Base-by-base conservation (phyloP, 2,329 filamentous ascomycete species). In the Microsporum canis region DNA sequence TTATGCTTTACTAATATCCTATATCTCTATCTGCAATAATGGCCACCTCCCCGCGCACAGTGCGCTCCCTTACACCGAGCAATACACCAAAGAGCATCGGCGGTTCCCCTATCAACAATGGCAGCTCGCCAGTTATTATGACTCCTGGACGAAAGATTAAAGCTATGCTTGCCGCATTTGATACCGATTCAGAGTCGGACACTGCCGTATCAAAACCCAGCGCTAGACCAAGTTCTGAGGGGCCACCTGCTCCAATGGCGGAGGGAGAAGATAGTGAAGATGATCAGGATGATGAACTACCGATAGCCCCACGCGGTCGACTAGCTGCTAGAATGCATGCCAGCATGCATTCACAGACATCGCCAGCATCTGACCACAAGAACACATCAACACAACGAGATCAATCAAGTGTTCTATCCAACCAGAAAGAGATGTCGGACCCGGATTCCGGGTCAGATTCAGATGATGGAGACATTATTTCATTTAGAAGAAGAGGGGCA, bases 321-420 rank as follows among this genome's bases (percentile, higher is more conserved):
- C 77, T 89, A 66, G 86, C 86, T 10, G 80, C 86, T 14, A 79
- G 83, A 58, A 84, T 90, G 80, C 79, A 82, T 63, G 79, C 69
- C 31, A 62, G 77, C 62, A 73, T 77, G 39, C 78, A 70, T 66
- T 68, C 68, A 41, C 29, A 29, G 3, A 29, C 33, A 31, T 58
- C 38, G 7, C 23, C 82, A 10, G 68, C 75, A 60, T 61, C 68
- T 64, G 45, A 67, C 10, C 67, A 69, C 60, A 63, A 70, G 57
- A 68, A 62, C 17, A n/a, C 10, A 23, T 7, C 27, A 43, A 36
- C n/a, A 14, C 10, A 39, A 27, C 17, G 34, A 36, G 17, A 29
- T 4, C 7, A 17, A 27, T n/a, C 41, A 3, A 17, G 8, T 10
- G 27, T 33, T n/a, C 7, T 41, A 58, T 5, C 12, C 2, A 5